These are phyloP conservation scores for Rutstroemia sp. DNA, from an alignment of 2,329 filamentous ascomycete species.

Conservation along the genomic window DNA sequence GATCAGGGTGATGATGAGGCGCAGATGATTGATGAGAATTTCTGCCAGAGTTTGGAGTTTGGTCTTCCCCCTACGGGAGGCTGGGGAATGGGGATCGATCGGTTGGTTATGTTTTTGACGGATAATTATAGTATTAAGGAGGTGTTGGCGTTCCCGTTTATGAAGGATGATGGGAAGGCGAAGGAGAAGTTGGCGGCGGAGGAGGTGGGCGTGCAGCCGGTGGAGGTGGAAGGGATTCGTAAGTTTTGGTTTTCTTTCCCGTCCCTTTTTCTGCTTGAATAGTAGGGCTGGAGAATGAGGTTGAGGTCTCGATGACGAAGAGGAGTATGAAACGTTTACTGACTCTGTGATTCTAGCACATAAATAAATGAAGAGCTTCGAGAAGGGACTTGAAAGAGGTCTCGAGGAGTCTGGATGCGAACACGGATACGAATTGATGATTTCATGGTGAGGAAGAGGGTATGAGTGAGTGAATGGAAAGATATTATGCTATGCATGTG, in stretches of 20 bases:
- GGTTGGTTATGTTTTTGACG: conserved; percentile 90
- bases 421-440: background rate
- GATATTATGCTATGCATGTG: background rate
- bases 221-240: conserved; percentile 51
- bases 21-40: conserved; percentile 92
- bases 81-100: conserved; percentile 94
- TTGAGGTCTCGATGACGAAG: no score
- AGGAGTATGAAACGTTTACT: background rate
- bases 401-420: background rate
- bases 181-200: conserved; percentile 51
- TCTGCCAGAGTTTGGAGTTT: conserved; percentile 84
- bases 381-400: background rate
- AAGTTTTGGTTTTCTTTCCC: conserved; percentile 9
- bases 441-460: background rate
- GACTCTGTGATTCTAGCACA: background rate
- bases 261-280: background rate
- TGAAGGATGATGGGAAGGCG: conserved; percentile 71
- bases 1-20: conserved; percentile 95
- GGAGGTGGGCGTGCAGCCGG: conserved; percentile 51
- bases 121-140: conserved; percentile 96
- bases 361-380: background rate
- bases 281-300: no score
- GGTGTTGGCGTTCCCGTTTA: conserved; percentile 93
- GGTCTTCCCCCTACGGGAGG: conserved; percentile 90
- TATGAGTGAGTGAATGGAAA: background rate